Evolutionary conservation across 352 stramenopile genomes (phyloP), one percentile per base, ranked within the genome.

Genomic region (Pythium plurisporium): DNA sequence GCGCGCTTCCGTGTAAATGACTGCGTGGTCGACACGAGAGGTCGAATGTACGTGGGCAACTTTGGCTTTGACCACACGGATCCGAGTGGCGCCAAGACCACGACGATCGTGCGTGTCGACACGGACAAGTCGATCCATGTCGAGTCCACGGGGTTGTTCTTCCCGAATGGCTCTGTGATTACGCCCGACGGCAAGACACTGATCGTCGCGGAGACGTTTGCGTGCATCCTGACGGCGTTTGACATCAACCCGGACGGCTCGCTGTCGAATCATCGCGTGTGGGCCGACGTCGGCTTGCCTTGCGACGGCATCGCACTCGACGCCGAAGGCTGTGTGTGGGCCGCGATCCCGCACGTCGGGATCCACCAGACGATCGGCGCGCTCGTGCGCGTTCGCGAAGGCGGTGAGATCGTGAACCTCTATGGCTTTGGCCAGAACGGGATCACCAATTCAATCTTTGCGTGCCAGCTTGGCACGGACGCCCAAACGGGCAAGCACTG

Each of bases 121-220:
- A 65, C 52, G n/a, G 76, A 86, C 34, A 54, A 52, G 15, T 47
- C 44, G 14, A 62, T 85, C 20, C 70, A 72, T 0, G 78, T 90
- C 22, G 76, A 86, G 22, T 64, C 80, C 0, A 83, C 67, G 8
- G 66, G 70, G 5, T 60, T 90, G 46, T 66, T 90, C 47, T 90
- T 88, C 40, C 80, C 80, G n/a, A 90, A 90, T 47, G 80, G 80
- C 11, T 64, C 64, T 22, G 78, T 90, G 12, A 84, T 88, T 58
- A 87, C 80, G 0, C 76, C 80, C 0, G 80, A 90, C 41, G 78
- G 76, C 31, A 87, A 80, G 67, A 90, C 78, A 40, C 55, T 90
- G 27, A 87, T 90, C 62, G 64, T 80, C 6, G 78, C 68, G 23
- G 80, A 90, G 64, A 88, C 80, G 17, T 87, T 87, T 55, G 51